Conservation (phyloP, 2,329 filamentous ascomycete species). For the Incumbomyces delicatus region DNA sequence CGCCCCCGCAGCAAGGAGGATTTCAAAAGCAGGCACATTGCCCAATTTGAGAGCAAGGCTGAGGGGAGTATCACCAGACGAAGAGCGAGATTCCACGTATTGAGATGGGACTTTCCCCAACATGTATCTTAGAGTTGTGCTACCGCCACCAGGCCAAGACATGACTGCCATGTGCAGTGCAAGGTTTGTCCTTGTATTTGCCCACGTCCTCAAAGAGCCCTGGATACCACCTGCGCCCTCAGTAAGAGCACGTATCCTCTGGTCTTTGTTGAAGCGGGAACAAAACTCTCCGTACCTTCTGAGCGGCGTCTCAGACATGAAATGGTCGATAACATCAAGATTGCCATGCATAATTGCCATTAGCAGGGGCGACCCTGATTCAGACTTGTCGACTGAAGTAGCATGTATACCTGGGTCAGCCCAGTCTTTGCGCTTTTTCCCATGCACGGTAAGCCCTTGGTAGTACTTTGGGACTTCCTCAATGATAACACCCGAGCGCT, state of each 20-base stretch:
- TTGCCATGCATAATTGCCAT: slow-evolving; percentile 34
- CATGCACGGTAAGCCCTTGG: slow-evolving; percentile 65
- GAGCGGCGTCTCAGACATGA: slow-evolving; percentile 60
- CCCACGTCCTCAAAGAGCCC: slow-evolving; percentile 45
- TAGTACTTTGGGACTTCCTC: slow-evolving; percentile 61
- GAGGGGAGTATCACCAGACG: slow-evolving; percentile 49
- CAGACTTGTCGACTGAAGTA: slow-evolving; percentile 7
- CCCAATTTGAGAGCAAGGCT: slow-evolving; percentile 54
- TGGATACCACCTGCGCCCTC: slow-evolving; percentile 55
- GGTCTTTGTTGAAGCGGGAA: slow-evolving; percentile 50
- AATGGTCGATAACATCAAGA: slow-evolving; percentile 65
- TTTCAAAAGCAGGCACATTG: slow-evolving; percentile 45
- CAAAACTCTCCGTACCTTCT: slow-evolving; percentile 61
- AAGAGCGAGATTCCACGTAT: slow-evolving; percentile 52
- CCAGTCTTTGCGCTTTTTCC: slow-evolving; percentile 67
- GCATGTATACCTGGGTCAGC: slow-evolving; percentile 33
- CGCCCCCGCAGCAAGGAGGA: slow-evolving; percentile 58
- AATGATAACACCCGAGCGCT: slow-evolving; percentile 54
- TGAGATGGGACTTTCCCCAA: slow-evolving; percentile 48
- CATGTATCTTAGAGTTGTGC: slow-evolving; percentile 55
- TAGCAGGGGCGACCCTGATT: slow-evolving; percentile 26
- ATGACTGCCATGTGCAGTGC: slow-evolving; percentile 58
- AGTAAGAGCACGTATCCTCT: slow-evolving; percentile 52
- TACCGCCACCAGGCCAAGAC: slow-evolving; percentile 34
- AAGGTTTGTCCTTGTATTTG: slow-evolving; percentile 43